These are phyloP conservation scores for Allomyces arbusculus DNA, from an alignment of 192 early-diverging fungal species.

Conservation along the genomic window DNA sequence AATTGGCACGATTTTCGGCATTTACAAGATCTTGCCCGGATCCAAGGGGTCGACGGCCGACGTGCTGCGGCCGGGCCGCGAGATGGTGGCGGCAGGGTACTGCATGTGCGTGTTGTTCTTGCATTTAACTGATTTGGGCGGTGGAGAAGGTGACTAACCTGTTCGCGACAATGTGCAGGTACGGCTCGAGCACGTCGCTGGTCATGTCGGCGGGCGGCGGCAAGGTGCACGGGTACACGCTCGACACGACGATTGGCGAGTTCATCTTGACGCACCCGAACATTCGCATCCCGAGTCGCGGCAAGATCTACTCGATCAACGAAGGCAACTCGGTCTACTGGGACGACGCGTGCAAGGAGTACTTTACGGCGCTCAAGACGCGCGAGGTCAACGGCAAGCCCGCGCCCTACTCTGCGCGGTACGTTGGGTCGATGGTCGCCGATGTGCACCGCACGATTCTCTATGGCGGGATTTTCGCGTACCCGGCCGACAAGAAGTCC, in stretches of 20 bases:
- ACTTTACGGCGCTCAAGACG: conserved; percentile 79
- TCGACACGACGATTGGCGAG: conserved; percentile 91
- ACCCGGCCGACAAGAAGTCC: conserved; percentile 41
- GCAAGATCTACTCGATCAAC: conserved; percentile 97
- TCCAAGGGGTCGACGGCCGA: conserved; percentile 26
- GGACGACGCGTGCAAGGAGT: conserved; percentile 64
- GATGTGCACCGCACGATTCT: conserved; percentile 91
- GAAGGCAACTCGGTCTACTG: conserved; percentile 90
- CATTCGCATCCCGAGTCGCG: conserved; percentile 46
- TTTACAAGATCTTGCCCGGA: conserved; percentile 45
- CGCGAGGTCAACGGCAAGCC: conserved; percentile 17
- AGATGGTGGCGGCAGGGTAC: conserved; percentile 88
- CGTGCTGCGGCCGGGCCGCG: conserved; percentile 67
- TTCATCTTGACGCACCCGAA: conserved; percentile 95
- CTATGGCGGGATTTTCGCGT: conserved; percentile 60
- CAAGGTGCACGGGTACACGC: conserved; percentile 79
- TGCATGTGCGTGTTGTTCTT: conserved; percentile 34
- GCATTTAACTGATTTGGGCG: too few species aligned
- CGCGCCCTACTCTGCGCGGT: conserved; percentile 70
- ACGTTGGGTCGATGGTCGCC: conserved; percentile 96
- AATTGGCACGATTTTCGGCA: conserved; percentile 97
- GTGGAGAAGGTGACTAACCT: too few species aligned
- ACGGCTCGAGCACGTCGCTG: conserved; percentile 12
- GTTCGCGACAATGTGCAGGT: neutral
- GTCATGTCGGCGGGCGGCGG: conserved; percentile 50